Evolutionary conservation across 805 yeast genomes (phyloP), one percentile per base, ranked within the genome.

Genomic region (Debaryomyces hansenii): DNA sequence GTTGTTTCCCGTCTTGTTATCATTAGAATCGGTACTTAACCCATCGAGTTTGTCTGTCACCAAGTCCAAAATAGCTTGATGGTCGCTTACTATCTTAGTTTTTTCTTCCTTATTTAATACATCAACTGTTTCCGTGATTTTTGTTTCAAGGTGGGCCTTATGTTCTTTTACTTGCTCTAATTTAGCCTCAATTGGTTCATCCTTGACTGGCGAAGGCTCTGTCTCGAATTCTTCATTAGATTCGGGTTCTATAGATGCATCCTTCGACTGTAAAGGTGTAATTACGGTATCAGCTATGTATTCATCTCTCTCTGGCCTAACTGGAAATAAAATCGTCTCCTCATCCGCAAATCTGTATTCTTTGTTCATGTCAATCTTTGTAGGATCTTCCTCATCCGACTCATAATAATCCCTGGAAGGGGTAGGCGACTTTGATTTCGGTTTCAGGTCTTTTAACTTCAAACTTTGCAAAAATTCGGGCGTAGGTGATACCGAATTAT

Each of bases 251-350:
- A 42, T 36, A 12, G 42, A 29, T 2, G 32, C 32, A 5, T 29
- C 36, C 10, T 27, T 29, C 3, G 40, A 37, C 11, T 41, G 42
- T 33, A 40, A 38, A 29, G 44, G 20, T 10, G 40, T 41, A 32
- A 47, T 44, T 11, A 45, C 53, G 29, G 44, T 50, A 31, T 41
- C 51, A 32, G 62, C 76, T 32, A 64, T 68, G 44, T 71, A 75
- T 28, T 72, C 75, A 9, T 70, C 67, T 63, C 90, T 75, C 8
- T 72, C 72, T 1, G 92, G 88, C 54, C 90, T 77, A 4, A 86
- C 84, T 0, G 92, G 92, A 69, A 86, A 84, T 28, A 84, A 62
- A 15, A 70, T 76, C 0, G 82, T 73, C 45, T 80, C 84, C n/a
- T 67, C 71, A 20, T 70, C 80, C 18, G 72, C 78, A 53, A 79